Base-by-base conservation (phyloP, 1,139 yeast species). In the Groenewaldozyma auringiensis region DNA sequence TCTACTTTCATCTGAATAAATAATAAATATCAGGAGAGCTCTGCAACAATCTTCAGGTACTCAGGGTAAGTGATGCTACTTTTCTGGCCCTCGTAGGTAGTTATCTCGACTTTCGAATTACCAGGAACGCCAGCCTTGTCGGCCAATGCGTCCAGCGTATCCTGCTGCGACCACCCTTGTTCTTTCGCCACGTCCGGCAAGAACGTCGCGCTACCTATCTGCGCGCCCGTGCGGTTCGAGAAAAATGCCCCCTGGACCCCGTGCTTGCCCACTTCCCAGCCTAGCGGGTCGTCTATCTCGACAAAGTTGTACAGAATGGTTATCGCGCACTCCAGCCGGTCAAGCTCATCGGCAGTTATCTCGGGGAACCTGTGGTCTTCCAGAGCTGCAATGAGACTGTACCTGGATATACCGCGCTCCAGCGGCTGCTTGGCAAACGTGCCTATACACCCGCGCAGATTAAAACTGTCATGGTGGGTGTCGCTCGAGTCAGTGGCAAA, bases 371-470 rank as follows among this genome's bases (percentile, higher is more conserved):
- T 66, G 1, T 81, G 65, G 58, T 92, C 98, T 46, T 84, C 75
- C 3, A 87, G 65, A 0, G 94, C 87, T 1, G 95, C 81, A 21
- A 76, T 71, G 25, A 81, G 46, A 0, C 96, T 72, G 59, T 81
- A 92, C 41, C 73, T 69, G 21, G 66, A 61, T 1, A 88, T 74
- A 0, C 94, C 96, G 1, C 60, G 47, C 22, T 73, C 79, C 8
- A 85, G 57, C 0, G 70, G 67, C 43, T 66, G 47, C 1, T 68
- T 58, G 14, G 66, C 64, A 60, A 92, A 89, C 0, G 96, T 89
- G 1, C 98, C 98, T 47, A 92, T 92, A 60, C 98, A 92, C 0
- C 98, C 98, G 44, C 97, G 71, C 42, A 92, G 68, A n/a, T 70
- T 65, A 43, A 72, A 65, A 0, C 56, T 60, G 16, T 70, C 67